Base-by-base conservation (phyloP, 2,329 filamentous ascomycete species). In the Claviceps quebecensis region DNA sequence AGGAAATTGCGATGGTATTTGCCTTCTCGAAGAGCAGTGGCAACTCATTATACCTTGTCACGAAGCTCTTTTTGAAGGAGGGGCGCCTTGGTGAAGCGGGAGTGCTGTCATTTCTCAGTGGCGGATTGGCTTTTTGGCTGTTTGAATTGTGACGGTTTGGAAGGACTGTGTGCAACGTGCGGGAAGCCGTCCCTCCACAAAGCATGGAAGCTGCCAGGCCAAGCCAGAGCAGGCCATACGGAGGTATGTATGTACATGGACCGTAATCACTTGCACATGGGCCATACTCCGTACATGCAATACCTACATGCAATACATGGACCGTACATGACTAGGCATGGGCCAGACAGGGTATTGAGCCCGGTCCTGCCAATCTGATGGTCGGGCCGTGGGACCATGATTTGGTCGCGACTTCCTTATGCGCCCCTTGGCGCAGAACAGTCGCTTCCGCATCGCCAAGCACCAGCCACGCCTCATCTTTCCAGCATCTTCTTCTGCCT, bases 61-160 rank as follows among this genome's bases (percentile, higher is more conserved):
- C 14, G 39, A 36, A 29, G 16, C 38, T 36, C 23, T 36, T 23
- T 38, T 41, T 34, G 37, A 29, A 34, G 47, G 26, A 49, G 23
- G 26, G 47, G 47, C 23, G 17, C 11, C 39, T 11, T 22, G 39
- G 17, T 23, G 47, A 36, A 38, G 16, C 9, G n/a, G n/a, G 39
- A 49, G 47, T 34, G 26, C 39, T 49, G 47, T 49, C 47, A 49
- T 36, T 49, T 49, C 37, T 49, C 29, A 23, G 47, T 44, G 47
- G 47, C 26, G 34, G 39, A 34, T 34, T 34, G 29, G 29, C 29
- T 34, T 49, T 40, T 40, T 45, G 43, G 43, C 23, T 29, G 43
- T 45, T 16, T 16, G 26, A 49, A 49, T 44, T 34, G 23, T 49
- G 47, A 49, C 26, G 47, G 44, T 49, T 44, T 44, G n/a, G 29